phyloP scores from a whole-genome alignment of 1,284 basidiomycete species.

The Binderoboletus segoi region DNA sequence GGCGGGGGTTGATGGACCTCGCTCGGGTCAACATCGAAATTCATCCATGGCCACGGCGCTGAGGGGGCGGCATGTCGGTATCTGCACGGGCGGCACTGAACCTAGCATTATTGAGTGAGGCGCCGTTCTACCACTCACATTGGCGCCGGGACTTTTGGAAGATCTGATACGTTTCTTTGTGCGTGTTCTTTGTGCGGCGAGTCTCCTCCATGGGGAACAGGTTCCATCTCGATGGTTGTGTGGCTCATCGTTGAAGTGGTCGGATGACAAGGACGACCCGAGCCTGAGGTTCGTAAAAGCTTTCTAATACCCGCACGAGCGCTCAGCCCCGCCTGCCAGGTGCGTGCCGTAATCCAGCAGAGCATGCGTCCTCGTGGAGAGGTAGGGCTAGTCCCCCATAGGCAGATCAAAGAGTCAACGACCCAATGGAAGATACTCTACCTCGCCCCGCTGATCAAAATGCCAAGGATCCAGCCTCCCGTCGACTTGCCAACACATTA shows the following conservation, averaged over 20 bases:
- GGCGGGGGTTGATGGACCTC: slow-evolving; percentile 23
- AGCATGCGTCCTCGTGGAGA: neutral
- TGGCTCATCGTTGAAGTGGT: slow-evolving; percentile 17
- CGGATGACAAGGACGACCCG: neutral
- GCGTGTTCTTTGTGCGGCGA: slow-evolving; percentile 9
- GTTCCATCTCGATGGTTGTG: slow-evolving; percentile 16
- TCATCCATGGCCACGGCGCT: slow-evolving; percentile 43
- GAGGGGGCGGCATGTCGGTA: slow-evolving; percentile 41
- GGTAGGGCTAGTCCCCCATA: no score
- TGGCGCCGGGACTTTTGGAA: slow-evolving; percentile 30
- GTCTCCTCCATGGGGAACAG: neutral
- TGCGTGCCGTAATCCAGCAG: slow-evolving; percentile 15
- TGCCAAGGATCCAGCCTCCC: no score
- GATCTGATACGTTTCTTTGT: slow-evolving; percentile 19
- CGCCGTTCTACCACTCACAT: slow-evolving; percentile 21
- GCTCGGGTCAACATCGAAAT: slow-evolving; percentile 32
- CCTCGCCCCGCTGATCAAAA: neutral
- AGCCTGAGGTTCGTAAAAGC: slow-evolving; percentile 1
- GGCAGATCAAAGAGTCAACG: no score
- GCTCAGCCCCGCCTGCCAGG: slow-evolving; percentile 7
- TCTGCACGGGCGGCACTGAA: slow-evolving; percentile 15
- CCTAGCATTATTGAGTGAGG: neutral
- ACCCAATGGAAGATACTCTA: no score
- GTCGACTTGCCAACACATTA: no score
- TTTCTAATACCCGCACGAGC: slow-evolving; percentile 2